phyloP scores from a whole-genome alignment of 2,329 filamentous ascomycete species.

The Chrysoporthe austroafricana region DNA sequence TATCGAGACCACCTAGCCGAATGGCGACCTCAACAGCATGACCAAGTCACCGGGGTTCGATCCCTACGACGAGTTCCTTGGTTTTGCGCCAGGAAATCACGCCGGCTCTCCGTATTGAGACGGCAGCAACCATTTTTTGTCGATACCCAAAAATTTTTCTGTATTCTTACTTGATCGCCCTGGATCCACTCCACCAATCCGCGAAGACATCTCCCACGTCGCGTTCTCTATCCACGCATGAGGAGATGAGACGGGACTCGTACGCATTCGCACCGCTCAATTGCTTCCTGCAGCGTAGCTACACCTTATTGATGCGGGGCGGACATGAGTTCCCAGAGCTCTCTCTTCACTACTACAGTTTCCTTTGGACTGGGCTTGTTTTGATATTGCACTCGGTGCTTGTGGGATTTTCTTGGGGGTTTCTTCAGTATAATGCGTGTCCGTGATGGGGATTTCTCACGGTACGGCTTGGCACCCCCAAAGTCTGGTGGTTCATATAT shows the following conservation, averaged over 20 bases:
- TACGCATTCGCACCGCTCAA: not conserved
- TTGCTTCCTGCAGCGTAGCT: not conserved
- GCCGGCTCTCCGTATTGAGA: not conserved
- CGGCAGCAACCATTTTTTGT: slow-evolving; percentile 28
- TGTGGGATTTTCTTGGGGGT: slow-evolving; percentile 20
- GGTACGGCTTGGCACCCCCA: slow-evolving; percentile 17
- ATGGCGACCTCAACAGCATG: not conserved
- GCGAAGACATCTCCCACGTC: slow-evolving; percentile 5
- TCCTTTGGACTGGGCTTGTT: slow-evolving; percentile 22
- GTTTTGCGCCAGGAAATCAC: not conserved
- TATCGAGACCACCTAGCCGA: slow-evolving; percentile 44
- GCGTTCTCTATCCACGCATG: not conserved
- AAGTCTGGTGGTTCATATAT: slow-evolving; percentile 25
- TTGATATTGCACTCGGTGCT: slow-evolving; percentile 24
- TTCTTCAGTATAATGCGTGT: slow-evolving; percentile 28
- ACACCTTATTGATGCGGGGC: not conserved
- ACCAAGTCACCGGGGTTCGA: not conserved
- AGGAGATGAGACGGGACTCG: slow-evolving; percentile 8
- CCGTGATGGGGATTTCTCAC: slow-evolving; percentile 27
- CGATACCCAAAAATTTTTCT: slow-evolving; percentile 29
- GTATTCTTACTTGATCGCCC: slow-evolving; percentile 28
- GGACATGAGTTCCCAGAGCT: not conserved
- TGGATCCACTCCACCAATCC: slow-evolving; percentile 13
- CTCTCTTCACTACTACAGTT: slow-evolving; percentile 13
- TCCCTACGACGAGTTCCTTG: not conserved